A percentile compares a stretch with the other conserved stretches of the same genome.
phyloP scores from a whole-genome alignment of 768 basidiomycete species.

The Trametopsis cervina region DNA sequence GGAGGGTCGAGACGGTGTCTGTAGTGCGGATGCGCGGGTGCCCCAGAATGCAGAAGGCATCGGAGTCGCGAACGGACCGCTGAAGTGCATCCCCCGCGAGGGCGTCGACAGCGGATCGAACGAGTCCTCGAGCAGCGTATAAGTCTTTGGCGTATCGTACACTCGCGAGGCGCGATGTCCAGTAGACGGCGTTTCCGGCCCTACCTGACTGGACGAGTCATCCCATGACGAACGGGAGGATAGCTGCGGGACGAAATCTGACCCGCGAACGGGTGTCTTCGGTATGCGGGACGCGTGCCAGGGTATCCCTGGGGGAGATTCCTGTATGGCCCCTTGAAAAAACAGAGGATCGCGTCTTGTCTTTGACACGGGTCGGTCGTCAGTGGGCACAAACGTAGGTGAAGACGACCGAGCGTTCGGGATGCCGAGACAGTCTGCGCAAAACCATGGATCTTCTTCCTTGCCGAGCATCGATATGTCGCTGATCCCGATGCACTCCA shows the following conservation, averaged over 20 bases:
- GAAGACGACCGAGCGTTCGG: conserved; percentile 42
- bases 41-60: conserved; percentile 41
- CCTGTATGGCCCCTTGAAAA: conserved; percentile 46
- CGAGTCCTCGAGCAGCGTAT: conserved; percentile 42
- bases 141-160: conserved; percentile 20
- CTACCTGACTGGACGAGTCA: conserved; percentile 39
- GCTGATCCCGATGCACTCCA: conserved; percentile 69
- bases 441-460: conserved; percentile 80
- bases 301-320: conserved; percentile 42
- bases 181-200: conserved; percentile 50
- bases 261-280: conserved; percentile 41
- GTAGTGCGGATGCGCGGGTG: conserved; percentile 35
- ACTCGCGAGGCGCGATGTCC: conserved; percentile 21
- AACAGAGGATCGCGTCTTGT: conserved; percentile 50
- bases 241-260: conserved; percentile 5
- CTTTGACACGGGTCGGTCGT: conserved; percentile 36
- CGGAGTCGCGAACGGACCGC: conserved; percentile 53
- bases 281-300: conserved; percentile 39
- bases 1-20: conserved; percentile 41
- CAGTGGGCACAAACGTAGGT: conserved; percentile 66
- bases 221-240: conserved; percentile 37
- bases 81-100: conserved; percentile 68
- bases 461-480: conserved; percentile 57
- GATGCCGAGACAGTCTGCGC: conserved; percentile 45
- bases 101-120: conserved; percentile 81